Evolutionary conservation across 352 stramenopile genomes (phyloP).

Genomic region (Blastocystis sp.): DNA sequence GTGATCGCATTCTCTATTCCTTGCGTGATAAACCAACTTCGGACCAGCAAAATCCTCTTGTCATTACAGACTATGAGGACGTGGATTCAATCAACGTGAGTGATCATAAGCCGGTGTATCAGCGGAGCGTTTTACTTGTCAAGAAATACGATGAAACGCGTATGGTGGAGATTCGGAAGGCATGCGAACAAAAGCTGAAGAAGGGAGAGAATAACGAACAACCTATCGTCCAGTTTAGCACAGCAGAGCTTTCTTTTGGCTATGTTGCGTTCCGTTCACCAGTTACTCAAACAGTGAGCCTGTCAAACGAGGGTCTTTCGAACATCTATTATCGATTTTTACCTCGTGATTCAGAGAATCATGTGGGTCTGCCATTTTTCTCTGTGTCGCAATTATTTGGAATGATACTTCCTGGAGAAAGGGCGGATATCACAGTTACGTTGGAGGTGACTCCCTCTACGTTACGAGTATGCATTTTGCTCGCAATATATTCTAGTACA

Average conservation of each 20-base stretch:
- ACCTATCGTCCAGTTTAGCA: constrained; percentile 68
- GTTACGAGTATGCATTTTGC: neutral
- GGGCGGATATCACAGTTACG: neutral
- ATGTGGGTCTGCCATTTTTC: neutral
- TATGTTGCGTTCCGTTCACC: neutral
- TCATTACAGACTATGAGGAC: constrained; percentile 75
- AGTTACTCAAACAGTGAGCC: neutral
- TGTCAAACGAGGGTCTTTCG: neutral
- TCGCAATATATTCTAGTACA: neutral
- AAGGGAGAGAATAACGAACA: constrained; percentile 91
- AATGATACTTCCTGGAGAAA: neutral
- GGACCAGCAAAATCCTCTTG: neutral
- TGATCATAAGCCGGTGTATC: constrained; percentile 96
- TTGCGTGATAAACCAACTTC: neutral
- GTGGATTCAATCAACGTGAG: constrained; percentile 83
- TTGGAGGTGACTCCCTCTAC: neutral
- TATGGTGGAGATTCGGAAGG: constrained; percentile 78
- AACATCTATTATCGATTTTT: constrained; percentile 39
- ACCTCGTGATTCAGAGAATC: neutral
- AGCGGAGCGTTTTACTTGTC: constrained; percentile 80
- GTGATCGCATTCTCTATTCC: constrained; percentile 65
- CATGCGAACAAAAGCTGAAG: constrained; percentile 84
- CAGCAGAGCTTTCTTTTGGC: neutral
- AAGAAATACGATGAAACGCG: constrained; percentile 83
- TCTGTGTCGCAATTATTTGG: neutral